Evolutionary conservation across 2,329 filamentous ascomycete species (phyloP).

Genomic region (Meredithiella fracta): DNA sequence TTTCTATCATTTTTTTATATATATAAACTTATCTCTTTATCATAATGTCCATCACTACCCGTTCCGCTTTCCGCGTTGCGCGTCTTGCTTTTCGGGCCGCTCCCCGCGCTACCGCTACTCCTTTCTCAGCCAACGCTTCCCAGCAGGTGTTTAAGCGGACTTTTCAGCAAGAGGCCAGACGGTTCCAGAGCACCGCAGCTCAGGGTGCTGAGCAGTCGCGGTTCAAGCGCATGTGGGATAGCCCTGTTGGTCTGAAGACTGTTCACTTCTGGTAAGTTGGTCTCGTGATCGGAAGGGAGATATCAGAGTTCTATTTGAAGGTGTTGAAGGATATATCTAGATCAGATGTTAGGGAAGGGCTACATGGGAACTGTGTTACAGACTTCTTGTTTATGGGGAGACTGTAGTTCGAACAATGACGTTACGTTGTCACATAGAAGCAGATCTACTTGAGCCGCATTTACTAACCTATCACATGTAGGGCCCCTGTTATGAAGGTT

Average conservation of each 20-base stretch:
- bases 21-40: not conserved
- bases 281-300: not conserved
- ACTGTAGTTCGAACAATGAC: not conserved
- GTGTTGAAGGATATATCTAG: not conserved
- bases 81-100: constrained; percentile 39
- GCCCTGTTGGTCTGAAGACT: constrained; percentile 70
- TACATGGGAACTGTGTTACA: not conserved
- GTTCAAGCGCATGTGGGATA: constrained; percentile 72
- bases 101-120: constrained; percentile 26
- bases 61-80: constrained; percentile 35
- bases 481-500: constrained; percentile 83
- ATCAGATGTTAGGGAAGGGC: too few species aligned
- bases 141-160: constrained; percentile 35
- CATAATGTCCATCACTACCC: constrained; percentile 23
- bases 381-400: not conserved
- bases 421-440: constrained; percentile 9
- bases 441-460: not conserved
- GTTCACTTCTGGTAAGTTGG: constrained; percentile 83
- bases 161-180: constrained; percentile 26
- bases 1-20: not conserved
- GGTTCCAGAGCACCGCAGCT: constrained; percentile 49
- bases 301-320: not conserved
- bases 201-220: constrained; percentile 31
- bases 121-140: constrained; percentile 35
- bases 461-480: constrained; percentile 23